These are phyloP conservation scores for Starmerella riodocensis DNA, from an alignment of 805 yeast genomes.

Conservation along the genomic window DNA sequence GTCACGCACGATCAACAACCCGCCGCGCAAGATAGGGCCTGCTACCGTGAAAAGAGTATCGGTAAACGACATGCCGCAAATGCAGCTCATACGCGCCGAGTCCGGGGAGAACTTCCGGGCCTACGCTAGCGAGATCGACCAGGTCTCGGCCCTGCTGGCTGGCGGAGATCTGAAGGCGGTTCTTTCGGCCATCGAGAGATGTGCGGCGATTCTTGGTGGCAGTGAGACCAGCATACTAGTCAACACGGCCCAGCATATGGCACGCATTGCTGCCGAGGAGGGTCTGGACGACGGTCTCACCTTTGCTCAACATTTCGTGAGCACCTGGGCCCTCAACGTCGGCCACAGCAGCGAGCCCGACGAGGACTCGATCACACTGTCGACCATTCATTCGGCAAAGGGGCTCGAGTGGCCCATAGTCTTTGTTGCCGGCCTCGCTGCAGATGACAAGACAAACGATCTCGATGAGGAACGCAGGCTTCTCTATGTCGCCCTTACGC, in stretches of 20 bases:
- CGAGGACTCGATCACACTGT: slow-evolving; percentile 34
- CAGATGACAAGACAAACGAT: slow-evolving; percentile 17
- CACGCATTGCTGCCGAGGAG: neutral
- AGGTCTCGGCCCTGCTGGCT: neutral
- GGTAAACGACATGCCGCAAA: neutral
- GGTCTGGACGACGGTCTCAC: neutral
- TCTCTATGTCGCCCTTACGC: slow-evolving; percentile 75
- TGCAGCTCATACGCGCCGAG: neutral
- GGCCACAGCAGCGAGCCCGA: slow-evolving; percentile 4
- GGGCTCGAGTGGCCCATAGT: slow-evolving; percentile 95
- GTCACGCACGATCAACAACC: slow-evolving; percentile 43
- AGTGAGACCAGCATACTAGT: neutral
- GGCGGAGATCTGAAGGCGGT: neutral
- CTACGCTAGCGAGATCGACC: neutral
- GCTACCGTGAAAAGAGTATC: slow-evolving; percentile 33
- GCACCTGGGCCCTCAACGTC: slow-evolving; percentile 17
- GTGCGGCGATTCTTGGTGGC: neutral
- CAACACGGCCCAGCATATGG: neutral
- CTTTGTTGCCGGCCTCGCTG: slow-evolving; percentile 47
- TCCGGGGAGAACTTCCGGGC: neutral
- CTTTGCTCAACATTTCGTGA: slow-evolving; percentile 14
- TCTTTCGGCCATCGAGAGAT: neutral
- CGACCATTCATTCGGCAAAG: slow-evolving; percentile 85
- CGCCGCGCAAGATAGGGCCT: slow-evolving; percentile 57
- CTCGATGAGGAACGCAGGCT: slow-evolving; percentile 71